Evolutionary conservation across 2,329 filamentous ascomycete species (phyloP).

Genomic region (Botrytis aclada): DNA sequence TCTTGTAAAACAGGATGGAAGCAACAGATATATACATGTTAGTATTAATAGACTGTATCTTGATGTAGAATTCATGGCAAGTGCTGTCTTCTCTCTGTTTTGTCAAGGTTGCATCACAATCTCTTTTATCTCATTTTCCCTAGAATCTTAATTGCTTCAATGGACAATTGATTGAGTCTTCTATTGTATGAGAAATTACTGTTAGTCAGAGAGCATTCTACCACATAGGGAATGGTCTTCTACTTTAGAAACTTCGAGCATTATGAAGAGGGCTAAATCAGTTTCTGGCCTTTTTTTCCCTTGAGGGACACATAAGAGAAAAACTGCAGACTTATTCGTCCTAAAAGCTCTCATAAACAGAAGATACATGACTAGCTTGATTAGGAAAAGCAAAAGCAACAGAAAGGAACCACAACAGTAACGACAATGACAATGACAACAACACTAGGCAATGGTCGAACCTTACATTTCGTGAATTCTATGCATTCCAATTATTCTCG

Average conservation of each 20-base stretch:
- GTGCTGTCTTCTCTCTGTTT: background rate
- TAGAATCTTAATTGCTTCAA: background rate
- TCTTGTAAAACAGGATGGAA: background rate
- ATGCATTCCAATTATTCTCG: conserved; percentile 1
- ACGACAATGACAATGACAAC: background rate
- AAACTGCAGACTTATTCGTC: background rate
- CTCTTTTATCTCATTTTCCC: background rate
- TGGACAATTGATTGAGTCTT: background rate
- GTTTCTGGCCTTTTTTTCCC: background rate
- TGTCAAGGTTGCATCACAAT: too few relatives aligned
- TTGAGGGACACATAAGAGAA: background rate
- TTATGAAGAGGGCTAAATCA: background rate
- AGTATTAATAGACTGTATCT: background rate
- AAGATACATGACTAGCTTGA: background rate
- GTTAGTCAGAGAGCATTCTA: background rate
- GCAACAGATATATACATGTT: background rate
- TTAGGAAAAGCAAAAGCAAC: background rate
- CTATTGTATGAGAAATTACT: background rate
- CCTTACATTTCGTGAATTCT: background rate
- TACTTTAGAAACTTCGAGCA: background rate
- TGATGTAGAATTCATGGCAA: background rate
- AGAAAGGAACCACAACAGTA: background rate
- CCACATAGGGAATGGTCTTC: background rate
- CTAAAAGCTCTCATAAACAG: background rate
- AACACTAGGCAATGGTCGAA: background rate